These are phyloP conservation scores for Fusarium nanum DNA, from an alignment of 2,329 filamentous ascomycete genomes.

Conservation along the genomic window DNA sequence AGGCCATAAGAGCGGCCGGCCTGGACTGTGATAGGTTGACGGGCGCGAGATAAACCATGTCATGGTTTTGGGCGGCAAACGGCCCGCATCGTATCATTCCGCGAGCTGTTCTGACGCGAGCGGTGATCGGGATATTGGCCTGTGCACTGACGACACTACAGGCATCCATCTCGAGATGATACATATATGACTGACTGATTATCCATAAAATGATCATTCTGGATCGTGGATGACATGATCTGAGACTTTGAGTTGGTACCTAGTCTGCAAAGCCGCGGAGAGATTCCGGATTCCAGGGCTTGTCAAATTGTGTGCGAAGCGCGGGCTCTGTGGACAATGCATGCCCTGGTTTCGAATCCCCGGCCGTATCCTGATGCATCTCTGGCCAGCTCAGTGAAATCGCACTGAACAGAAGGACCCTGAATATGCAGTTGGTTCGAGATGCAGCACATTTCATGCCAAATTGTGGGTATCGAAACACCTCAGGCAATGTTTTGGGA, in stretches of 20 bases:
- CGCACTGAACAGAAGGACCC: slow-evolving; percentile 25
- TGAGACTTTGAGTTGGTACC: slow-evolving; percentile 22
- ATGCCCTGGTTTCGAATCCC: slow-evolving; percentile 15
- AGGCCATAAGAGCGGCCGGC: slow-evolving; percentile 29
- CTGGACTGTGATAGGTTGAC: slow-evolving; percentile 35
- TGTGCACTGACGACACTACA: slow-evolving; percentile 2
- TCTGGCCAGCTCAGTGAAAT: slow-evolving; percentile 26
- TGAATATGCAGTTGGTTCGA: slow-evolving; percentile 46
- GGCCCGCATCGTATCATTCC: slow-evolving; percentile 39
- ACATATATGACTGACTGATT: not conserved
- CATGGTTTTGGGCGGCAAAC: slow-evolving; percentile 37
- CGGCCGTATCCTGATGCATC: slow-evolving; percentile 5
- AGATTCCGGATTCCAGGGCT: slow-evolving; percentile 21
- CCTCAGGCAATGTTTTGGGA: slow-evolving; percentile 26
- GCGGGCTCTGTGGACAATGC: slow-evolving; percentile 23
- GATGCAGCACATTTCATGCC: slow-evolving; percentile 19
- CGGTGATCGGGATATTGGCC: slow-evolving; percentile 11
- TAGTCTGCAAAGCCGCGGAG: slow-evolving; percentile 21
- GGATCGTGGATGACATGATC: slow-evolving; percentile 41
- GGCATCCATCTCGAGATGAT: slow-evolving; percentile 5
- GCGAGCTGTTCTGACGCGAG: slow-evolving; percentile 22
- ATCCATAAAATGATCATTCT: not conserved
- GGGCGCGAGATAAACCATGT: slow-evolving; percentile 31
- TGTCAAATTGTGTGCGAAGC: slow-evolving; percentile 22
- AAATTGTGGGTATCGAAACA: slow-evolving; percentile 31